Evolutionary conservation across 2,329 filamentous ascomycete species (phyloP), one percentile per base, ranked within the genome.

Genomic region (Verticillium tricorpus): DNA sequence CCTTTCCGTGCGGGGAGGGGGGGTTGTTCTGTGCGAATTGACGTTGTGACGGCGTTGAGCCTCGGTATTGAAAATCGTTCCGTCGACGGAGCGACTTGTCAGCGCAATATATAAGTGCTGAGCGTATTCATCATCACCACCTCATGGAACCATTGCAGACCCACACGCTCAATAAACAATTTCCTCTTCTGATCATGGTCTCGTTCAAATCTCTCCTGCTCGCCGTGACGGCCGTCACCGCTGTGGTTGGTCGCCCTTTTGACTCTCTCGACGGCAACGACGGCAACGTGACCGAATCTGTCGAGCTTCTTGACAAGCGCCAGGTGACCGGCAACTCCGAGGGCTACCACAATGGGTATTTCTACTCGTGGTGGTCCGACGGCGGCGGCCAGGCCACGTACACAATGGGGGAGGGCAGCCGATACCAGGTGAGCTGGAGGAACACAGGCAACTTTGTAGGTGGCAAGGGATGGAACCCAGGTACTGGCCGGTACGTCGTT

Each of bases 321-420:
- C 73, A 63, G 74, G 76, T 35, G 5, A 82, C 82, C 32, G 70
- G 76, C 60, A 81, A 77, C 65, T 72, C 74, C 15, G 82, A 79
- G 3, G 84, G 84, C 57, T 82, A 76, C 7, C 75, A 82, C 74
- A 81, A 84, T 67, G 84, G 84, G 60, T 87, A 79, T 75, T 87
- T 82, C 76, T 87, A 83, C 73, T 84, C 81, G 9, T 86, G 79
- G 76, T 88, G 83, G 83, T 84, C 80, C 61, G 84, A 87, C 63
- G 80, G 80, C 34, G 75, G 72, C n/a, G 78, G 74, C 40, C 69
- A 73, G 52, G 80, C 82, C 8, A 80, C 75, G 45, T 87, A 87
- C 75, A 83, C 79, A 69, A 87, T 86, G 72, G 80, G 77, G 22
- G 70, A 72, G 5, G 79, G 72, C 22, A 83, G 85, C 28, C 70